Conservation (phyloP, 495 filamentous ascomycete genomes). For the Articulospora tetracladia region DNA sequence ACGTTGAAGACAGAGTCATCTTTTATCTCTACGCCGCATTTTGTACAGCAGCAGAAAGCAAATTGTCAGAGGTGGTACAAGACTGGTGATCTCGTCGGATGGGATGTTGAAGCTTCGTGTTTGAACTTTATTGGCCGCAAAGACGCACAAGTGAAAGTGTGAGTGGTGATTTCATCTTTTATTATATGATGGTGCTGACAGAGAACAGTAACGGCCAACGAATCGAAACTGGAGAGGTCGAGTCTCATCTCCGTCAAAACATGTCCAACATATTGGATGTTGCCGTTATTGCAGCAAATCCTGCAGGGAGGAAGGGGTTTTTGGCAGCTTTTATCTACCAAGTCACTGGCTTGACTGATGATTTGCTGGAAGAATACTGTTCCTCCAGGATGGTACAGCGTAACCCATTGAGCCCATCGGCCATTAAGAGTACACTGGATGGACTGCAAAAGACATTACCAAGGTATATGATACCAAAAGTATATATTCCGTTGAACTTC, state of each 20-base stretch:
- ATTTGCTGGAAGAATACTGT: not conserved
- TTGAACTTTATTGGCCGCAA: slow-evolving; percentile 31
- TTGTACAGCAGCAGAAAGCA: not conserved
- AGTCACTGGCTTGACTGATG: not conserved
- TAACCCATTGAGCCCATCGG: not conserved
- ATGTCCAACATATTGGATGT: not conserved
- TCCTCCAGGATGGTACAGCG: not conserved
- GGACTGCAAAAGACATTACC: slow-evolving; percentile 9
- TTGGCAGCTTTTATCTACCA: not conserved
- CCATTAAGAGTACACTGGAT: not conserved
- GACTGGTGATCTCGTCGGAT: slow-evolving; percentile 17
- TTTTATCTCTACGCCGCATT: slow-evolving; percentile 22
- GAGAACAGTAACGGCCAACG: slow-evolving; percentile 20
- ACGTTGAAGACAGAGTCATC: slow-evolving; percentile 7
- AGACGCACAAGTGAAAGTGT: slow-evolving; percentile 11
- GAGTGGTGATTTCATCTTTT: slow-evolving; percentile 20
- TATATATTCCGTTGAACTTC: slow-evolving; percentile 10
- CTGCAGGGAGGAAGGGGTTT: not conserved
- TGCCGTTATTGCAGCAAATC: not conserved
- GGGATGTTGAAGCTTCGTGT: slow-evolving; percentile 27
- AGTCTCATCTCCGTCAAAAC: slow-evolving; percentile 35
- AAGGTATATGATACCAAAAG: slow-evolving; percentile 23
- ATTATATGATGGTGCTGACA: not conserved
- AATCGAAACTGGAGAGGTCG: slow-evolving; percentile 26
- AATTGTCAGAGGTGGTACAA: slow-evolving; percentile 41